Evolutionary conservation across 345 rosid species (phyloP).

Genomic region (Eucalyptus erythrocorys): DNA sequence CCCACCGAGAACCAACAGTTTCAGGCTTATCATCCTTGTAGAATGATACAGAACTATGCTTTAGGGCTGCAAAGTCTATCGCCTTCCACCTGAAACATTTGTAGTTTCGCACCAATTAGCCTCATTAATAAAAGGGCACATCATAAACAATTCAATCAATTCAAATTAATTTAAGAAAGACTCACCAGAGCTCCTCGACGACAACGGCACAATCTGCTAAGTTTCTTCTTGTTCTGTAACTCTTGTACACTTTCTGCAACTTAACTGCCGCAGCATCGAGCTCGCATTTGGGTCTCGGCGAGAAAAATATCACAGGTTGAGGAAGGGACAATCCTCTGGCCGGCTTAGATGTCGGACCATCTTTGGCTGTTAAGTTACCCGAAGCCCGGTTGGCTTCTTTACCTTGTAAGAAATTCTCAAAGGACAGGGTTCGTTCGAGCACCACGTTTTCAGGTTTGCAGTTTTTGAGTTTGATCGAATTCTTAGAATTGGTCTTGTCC

Average conservation of each 20-base stretch:
- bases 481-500: not conserved
- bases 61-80: slow-evolving; percentile 62
- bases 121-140: not conserved
- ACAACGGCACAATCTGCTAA: slow-evolving; percentile 96
- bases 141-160: not conserved
- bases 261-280: slow-evolving; percentile 83
- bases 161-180: not conserved
- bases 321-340: slow-evolving; percentile 37
- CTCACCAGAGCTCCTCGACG: slow-evolving; percentile 72
- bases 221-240: slow-evolving; percentile 79
- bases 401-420: slow-evolving; percentile 13
- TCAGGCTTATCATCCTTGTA: slow-evolving; percentile 59
- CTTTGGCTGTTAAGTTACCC: not conserved
- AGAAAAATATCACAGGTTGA: slow-evolving; percentile 28
- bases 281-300: slow-evolving; percentile 66
- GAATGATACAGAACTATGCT: slow-evolving; percentile 53
- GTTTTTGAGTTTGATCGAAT: slow-evolving; percentile 13
- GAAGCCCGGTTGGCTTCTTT: not conserved
- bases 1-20: slow-evolving; percentile 78
- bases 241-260: slow-evolving; percentile 83
- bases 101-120: not conserved
- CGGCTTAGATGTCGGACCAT: not conserved
- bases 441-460: slow-evolving; percentile 14
- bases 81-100: slow-evolving; percentile 78
- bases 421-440: slow-evolving; percentile 12